Evolutionary conservation across 202 grass and related monocot genomes (phyloP), one percentile per base, ranked within the genome.

Genomic region (Elaeis oleifera): DNA sequence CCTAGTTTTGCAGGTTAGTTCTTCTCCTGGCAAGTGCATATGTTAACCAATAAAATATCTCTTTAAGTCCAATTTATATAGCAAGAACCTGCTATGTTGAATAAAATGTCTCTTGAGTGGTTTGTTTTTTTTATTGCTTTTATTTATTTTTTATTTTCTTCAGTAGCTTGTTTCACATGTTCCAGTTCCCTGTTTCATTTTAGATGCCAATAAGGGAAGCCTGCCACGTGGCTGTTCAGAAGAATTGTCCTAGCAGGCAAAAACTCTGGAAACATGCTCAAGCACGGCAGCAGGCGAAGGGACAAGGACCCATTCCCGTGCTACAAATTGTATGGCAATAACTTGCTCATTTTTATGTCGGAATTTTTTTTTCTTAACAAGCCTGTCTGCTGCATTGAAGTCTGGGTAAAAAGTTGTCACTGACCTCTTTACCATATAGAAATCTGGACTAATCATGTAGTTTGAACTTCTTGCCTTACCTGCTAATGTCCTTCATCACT

Each of bases 171-270:
- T 14, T 44, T 44, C 13, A 14, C 36, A 44, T 44, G 36, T 44
- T 44, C 9, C 9, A 44, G 36, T 44, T 13, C 36, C 36, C 36
- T 44, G 13, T 13, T 44, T 44, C 36, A 44, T 13, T 44, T 44
- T 76, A 99, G 88, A 94, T 99, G 92, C 92, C 92, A 22, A 83
- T 91, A 67, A 77, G 85, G 71, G 94, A 99, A 67, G 94, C 94
- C 14, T 99, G 94, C 54, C 94, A 94, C 80, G 94, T 99, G 79
- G 88, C 94, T 78, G 67, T 99, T 75, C 94, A 99, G 73, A 99
- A 82, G 82, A 94, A 76, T 1, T 26, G 82, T 65, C 85, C 88
- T 39, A 80, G 48, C 61, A 89, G 70, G 66, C 88, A 99, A 70
- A 99, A 94, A 67, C 78, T 89, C 62, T 99, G 94, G 88, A 99